A percentile compares a stretch with the other conserved stretches of the same genome.
These are phyloP conservation scores for Talaromyces verruculosus DNA, from an alignment of 2,329 filamentous ascomycete species.

Conservation along the genomic window DNA sequence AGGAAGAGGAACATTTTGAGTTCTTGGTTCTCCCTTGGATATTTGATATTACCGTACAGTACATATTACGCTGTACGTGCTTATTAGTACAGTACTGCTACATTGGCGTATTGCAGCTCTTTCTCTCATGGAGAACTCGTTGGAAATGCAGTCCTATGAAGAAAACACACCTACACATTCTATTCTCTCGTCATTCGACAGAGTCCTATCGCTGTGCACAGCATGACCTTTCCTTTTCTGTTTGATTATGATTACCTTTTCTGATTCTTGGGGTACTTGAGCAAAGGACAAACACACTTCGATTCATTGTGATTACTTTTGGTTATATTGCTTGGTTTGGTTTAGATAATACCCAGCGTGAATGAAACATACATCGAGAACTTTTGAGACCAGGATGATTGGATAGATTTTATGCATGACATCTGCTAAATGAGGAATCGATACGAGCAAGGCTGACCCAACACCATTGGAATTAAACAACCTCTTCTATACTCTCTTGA, in stretches of 20 bases:
- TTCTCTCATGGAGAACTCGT: neutral
- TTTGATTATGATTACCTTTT: slow-evolving; percentile 13
- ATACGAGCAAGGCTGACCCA: too few species aligned
- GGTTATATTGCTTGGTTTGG: slow-evolving; percentile 12
- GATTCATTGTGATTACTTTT: slow-evolving; percentile 16
- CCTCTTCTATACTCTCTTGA: too few species aligned
- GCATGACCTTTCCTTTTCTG: slow-evolving; percentile 19
- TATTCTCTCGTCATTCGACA: slow-evolving; percentile 7
- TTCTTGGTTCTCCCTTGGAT: neutral
- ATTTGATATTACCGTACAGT: neutral
- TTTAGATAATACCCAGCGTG: slow-evolving; percentile 19
- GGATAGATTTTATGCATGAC: too few species aligned
- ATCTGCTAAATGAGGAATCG: too few species aligned
- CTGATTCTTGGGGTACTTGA: neutral
- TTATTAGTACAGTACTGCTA: slow-evolving; percentile 7
- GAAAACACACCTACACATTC: neutral
- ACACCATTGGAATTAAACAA: too few species aligned
- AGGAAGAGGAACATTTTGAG: neutral
- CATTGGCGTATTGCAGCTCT: neutral
- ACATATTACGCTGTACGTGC: slow-evolving; percentile 12
- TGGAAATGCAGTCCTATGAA: neutral
- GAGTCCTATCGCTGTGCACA: slow-evolving; percentile 23
- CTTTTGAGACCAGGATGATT: too few species aligned
- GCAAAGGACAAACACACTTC: slow-evolving; percentile 9
- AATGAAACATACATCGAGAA: slow-evolving; percentile 9